Evolutionary conservation across 768 basidiomycete genomes (phyloP), one percentile per base, ranked within the genome.

Genomic region (Termitomyces sp.): DNA sequence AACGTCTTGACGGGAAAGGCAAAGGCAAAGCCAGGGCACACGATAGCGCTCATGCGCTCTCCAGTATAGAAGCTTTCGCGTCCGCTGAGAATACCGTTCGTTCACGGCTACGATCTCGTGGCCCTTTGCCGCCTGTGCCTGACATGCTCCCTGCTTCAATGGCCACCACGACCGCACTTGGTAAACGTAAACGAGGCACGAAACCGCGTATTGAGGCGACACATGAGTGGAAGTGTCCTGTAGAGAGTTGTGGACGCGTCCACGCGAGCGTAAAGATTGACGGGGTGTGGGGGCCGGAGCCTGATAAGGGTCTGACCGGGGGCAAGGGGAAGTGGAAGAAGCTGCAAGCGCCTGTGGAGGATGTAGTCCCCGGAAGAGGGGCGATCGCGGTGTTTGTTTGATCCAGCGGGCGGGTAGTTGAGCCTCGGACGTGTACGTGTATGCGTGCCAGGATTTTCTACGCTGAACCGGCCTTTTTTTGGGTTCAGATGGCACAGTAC

Each of bases 151-250:
- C 57, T 30, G 36, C 48, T 30, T 23, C 60, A 10, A 4, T 47
- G 36, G 23, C 41, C 40, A 26, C 53, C 20, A 20, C 59, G 2
- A 54, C 58, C 35, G 56, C 55, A 38, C 55, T 64, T 9, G 65
- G 61, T 33, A 67, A 64, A 54, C 65, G 60, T 26, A 67, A 69
- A 56, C 68, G 65, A 16, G 55, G 63, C 14, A 55, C 71, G 61
- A 65, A 79, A 75, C 67, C 73, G 61, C 63, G 71, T 59, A 62
- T 78, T 67, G 80, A 85, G 65, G 83, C 72, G 33, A 75, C 76
- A 65, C 75, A 80, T 64, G 76, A 82, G 65, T 91, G 86, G 86
- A 63, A 48, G 16, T 91, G 89, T 66, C 89, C 89, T 0, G 85
- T 90, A 1, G 63, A 75, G 3, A 77, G 77, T 1, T 91, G 89